Evolutionary conservation across 768 basidiomycete species (phyloP).

Genomic region (Macrolepiota dolichaula): DNA sequence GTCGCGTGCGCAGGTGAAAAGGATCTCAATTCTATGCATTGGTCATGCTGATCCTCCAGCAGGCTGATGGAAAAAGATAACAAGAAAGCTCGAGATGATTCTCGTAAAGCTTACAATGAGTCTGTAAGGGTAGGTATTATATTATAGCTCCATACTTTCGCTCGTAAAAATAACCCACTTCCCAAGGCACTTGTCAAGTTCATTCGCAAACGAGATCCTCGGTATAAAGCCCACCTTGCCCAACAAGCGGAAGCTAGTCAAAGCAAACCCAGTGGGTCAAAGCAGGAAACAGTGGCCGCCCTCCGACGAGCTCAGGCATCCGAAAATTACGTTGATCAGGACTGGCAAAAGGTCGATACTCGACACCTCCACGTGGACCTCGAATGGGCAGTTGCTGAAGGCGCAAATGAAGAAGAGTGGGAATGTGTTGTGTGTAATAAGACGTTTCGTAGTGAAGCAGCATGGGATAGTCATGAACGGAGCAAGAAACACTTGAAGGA

Average conservation of each 20-base stretch:
- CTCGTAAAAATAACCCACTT: no score
- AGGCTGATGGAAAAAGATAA: conserved; percentile 97
- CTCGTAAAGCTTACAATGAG: conserved; percentile 89
- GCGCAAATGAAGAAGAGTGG: conserved; percentile 75
- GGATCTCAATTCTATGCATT: background rate
- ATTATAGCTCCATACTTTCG: background rate
- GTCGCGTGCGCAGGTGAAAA: conserved; percentile 70
- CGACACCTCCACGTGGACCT: conserved; percentile 51
- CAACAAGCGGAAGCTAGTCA: conserved; percentile 36
- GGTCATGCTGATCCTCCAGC: background rate
- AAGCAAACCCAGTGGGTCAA: conserved; percentile 24
- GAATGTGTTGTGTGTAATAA: conserved; percentile 96
- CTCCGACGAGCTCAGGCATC: conserved; percentile 27
- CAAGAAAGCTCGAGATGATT: conserved; percentile 85
- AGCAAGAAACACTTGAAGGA: conserved; percentile 93
- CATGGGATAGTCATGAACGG: conserved; percentile 95
- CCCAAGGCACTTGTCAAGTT: conserved; percentile 69
- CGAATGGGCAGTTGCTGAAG: conserved; percentile 74
- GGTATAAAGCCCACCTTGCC: conserved; percentile 67
- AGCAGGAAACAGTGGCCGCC: conserved; percentile 23
- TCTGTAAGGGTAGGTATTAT: conserved; percentile 64
- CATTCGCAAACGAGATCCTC: conserved; percentile 83
- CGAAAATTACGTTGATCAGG: conserved; percentile 72
- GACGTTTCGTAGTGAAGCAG: conserved; percentile 85
- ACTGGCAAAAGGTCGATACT: conserved; percentile 75